Conservation (phyloP, 208 protist genomes). For the Blastocrithidia nonstop region DNA sequence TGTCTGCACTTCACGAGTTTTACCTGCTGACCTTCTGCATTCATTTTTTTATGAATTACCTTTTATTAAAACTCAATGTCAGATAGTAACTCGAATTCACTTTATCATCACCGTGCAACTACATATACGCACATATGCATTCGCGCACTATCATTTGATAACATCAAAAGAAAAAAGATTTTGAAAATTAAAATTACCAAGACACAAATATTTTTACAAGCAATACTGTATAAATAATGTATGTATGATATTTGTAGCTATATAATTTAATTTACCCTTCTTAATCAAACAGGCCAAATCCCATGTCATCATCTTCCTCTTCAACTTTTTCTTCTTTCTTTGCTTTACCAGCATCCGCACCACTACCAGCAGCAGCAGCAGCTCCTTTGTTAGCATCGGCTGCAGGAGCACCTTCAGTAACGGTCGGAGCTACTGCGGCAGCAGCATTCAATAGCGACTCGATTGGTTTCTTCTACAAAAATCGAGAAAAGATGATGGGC, state of each 20-base stretch:
- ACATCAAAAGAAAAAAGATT: too few species aligned
- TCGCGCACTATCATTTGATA: too few species aligned
- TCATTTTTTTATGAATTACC: too few species aligned
- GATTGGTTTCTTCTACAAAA: constrained; percentile 69
- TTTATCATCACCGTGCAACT: too few species aligned
- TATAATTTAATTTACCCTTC: constrained; percentile 20
- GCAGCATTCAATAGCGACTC: constrained; percentile 45
- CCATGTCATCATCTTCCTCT: constrained; percentile 83
- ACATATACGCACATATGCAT: too few species aligned
- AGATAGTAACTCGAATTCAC: too few species aligned
- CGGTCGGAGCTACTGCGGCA: constrained; percentile 17
- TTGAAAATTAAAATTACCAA: not conserved
- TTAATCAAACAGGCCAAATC: constrained; percentile 84
- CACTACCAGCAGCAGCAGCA: constrained; percentile 16
- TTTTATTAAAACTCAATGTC: too few species aligned
- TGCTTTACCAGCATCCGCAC: constrained; percentile 13
- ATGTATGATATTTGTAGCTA: constrained; percentile 18
- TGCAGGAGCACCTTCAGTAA: constrained; percentile 17
- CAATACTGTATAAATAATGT: not conserved
- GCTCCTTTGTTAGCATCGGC: constrained; percentile 14
- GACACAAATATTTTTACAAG: not conserved
- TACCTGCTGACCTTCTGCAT: too few species aligned
- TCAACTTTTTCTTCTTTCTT: constrained; percentile 59
- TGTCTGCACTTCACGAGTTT: too few species aligned
- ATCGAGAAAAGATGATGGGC: constrained; percentile 69